Evolutionary conservation across 371 early-diverging fungal genomes (phyloP).

Genomic region (Syncephalis plumigaleata): DNA sequence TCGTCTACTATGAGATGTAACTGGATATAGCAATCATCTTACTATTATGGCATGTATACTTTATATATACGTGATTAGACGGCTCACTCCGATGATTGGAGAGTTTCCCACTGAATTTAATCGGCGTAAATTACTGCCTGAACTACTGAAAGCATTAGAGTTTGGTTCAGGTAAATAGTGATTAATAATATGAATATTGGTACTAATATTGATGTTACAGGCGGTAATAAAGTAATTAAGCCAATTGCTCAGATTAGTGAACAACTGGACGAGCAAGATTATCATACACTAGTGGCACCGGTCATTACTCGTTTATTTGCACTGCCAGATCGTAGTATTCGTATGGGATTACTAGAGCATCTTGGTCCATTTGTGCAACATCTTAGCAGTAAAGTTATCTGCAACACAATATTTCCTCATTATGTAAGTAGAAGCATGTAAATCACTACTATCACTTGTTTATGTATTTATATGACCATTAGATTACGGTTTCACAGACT

Average conservation of each 20-base stretch:
- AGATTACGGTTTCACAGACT: constrained; percentile 83
- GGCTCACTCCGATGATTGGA: constrained; percentile 17
- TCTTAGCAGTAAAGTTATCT: constrained; percentile 45
- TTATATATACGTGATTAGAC: too few species aligned
- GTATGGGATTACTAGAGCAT: constrained; percentile 69
- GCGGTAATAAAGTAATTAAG: constrained; percentile 64
- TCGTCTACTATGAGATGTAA: not conserved
- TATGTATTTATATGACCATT: too few species aligned
- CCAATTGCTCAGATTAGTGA: constrained; percentile 75
- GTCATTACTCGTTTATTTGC: constrained; percentile 73
- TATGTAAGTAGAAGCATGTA: constrained; percentile 27
- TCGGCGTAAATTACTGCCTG: constrained; percentile 77
- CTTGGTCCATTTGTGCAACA: constrained; percentile 51
- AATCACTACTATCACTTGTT: not conserved
- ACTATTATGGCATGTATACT: too few species aligned
- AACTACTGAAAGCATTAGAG: constrained; percentile 75
- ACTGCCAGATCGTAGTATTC: constrained; percentile 73
- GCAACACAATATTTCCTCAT: constrained; percentile 74
- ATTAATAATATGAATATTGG: not conserved
- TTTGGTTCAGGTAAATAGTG: constrained; percentile 53
- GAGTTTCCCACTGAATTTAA: constrained; percentile 65
- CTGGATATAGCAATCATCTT: too few species aligned
- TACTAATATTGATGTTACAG: constrained; percentile 9
- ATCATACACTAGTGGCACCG: constrained; percentile 41
- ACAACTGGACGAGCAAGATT: constrained; percentile 50